These are phyloP conservation scores for Mangifera indica DNA, from an alignment of 345 rosid species.

Conservation along the genomic window DNA sequence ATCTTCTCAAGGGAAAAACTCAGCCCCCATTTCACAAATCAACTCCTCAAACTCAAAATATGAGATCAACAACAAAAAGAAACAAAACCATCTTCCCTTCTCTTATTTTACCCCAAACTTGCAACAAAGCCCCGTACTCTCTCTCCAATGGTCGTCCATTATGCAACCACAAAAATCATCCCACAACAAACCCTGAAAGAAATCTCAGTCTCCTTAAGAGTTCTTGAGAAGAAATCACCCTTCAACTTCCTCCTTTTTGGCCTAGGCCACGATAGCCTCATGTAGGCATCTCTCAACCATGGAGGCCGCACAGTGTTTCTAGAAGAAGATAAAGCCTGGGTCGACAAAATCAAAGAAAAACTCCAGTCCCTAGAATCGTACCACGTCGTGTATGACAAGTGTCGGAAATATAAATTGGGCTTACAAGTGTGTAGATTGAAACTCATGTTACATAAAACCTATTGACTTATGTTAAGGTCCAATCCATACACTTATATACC, in stretches of 20 bases:
- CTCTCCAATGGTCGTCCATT: constrained; percentile 73
- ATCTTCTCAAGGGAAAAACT: constrained; percentile 12
- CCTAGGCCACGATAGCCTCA: constrained; percentile 83
- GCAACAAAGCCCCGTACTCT: constrained; percentile 62
- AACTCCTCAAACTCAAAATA: constrained; percentile 10
- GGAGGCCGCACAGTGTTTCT: constrained; percentile 88
- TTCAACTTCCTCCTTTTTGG: constrained; percentile 90
- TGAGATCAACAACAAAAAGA: neutral
- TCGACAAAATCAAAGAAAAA: constrained; percentile 45
- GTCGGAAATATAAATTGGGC: no score
- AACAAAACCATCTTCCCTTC: constrained; percentile 18
- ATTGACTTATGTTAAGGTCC: no score
- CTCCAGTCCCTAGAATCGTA: constrained; percentile 59
- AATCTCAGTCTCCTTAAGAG: constrained; percentile 63
- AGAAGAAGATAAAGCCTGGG: constrained; percentile 84
- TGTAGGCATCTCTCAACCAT: constrained; percentile 81
- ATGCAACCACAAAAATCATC: constrained; percentile 68
- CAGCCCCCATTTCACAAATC: constrained; percentile 3
- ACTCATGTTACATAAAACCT: no score
- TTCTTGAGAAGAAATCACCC: constrained; percentile 66
- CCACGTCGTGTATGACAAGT: constrained; percentile 75
- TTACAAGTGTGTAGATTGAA: no score
- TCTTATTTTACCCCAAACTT: constrained; percentile 19
- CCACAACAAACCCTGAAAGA: constrained; percentile 87
- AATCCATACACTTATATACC: no score